Conservation (phyloP, 768 basidiomycete genomes). For the Macrolepiota albuminosa region DNA sequence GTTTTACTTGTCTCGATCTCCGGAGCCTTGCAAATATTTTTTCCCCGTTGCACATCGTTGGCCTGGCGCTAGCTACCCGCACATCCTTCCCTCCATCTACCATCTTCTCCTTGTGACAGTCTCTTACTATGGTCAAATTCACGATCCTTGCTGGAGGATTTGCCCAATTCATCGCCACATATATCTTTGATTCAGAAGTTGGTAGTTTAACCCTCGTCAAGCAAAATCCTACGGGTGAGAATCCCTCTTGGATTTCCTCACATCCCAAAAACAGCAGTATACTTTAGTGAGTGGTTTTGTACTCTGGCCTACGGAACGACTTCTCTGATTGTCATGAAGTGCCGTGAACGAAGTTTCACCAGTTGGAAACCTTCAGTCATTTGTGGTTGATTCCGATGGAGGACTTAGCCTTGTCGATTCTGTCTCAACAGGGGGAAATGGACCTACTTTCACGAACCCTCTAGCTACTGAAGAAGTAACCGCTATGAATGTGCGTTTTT, state of each 20-base stretch:
- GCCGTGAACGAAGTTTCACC: slow-evolving; percentile 47
- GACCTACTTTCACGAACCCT: slow-evolving; percentile 45
- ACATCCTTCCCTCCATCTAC: not conserved
- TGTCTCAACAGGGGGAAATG: slow-evolving; percentile 40
- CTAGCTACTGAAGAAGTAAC: slow-evolving; percentile 53
- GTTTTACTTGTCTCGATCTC: not conserved
- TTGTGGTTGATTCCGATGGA: slow-evolving; percentile 38
- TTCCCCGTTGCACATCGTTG: not conserved
- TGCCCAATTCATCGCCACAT: slow-evolving; percentile 39
- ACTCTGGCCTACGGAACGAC: not conserved
- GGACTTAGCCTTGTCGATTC: slow-evolving; percentile 36
- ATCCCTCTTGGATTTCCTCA: slow-evolving; percentile 55
- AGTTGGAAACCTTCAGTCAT: slow-evolving; percentile 46
- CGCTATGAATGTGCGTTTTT: slow-evolving; percentile 43
- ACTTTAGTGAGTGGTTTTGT: slow-evolving; percentile 43
- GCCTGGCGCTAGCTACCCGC: not conserved
- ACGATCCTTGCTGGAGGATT: slow-evolving; percentile 47
- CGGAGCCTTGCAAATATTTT: not conserved
- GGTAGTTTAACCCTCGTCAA: slow-evolving; percentile 38
- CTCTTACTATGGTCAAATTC: slow-evolving; percentile 37
- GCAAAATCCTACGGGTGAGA: slow-evolving; percentile 40
- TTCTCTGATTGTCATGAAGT: slow-evolving; percentile 24
- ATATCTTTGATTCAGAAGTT: slow-evolving; percentile 48
- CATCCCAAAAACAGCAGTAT: slow-evolving; percentile 51
- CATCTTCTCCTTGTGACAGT: not conserved